A percentile compares a stretch with the other conserved stretches of the same genome.
Conservation (phyloP, 1,284 basidiomycete genomes). For the Cryptococcus hybrid region DNA sequence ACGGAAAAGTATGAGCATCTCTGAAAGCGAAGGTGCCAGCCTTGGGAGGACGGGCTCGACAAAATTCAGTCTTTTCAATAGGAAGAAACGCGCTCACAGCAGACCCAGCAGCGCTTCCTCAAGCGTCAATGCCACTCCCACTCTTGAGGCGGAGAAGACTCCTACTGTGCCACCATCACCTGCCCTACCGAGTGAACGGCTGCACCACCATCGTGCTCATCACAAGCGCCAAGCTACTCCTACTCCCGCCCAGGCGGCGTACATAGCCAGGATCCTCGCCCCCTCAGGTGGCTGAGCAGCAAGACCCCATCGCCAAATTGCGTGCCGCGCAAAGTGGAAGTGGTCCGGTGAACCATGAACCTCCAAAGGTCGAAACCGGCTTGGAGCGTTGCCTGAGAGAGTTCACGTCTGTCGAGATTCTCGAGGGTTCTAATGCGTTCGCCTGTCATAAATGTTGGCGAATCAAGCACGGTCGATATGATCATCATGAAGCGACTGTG, state of each 20-base stretch:
- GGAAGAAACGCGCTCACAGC: slow-evolving; percentile 25
- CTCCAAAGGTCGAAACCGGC: slow-evolving; percentile 35
- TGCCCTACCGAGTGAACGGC: too few species aligned
- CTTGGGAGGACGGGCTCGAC: slow-evolving; percentile 18
- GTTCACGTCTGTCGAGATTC: slow-evolving; percentile 85
- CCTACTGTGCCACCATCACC: slow-evolving; percentile 1
- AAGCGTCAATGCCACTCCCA: not conserved
- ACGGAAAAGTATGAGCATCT: slow-evolving; percentile 14
- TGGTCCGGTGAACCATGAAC: not conserved
- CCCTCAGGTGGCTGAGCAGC: slow-evolving; percentile 5
- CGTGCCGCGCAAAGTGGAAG: slow-evolving; percentile 33
- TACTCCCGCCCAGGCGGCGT: slow-evolving; percentile 48
- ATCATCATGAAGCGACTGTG: slow-evolving; percentile 19
- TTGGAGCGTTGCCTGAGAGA: slow-evolving; percentile 65
- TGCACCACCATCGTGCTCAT: not conserved
- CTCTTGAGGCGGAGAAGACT: not conserved
- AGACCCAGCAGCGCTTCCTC: slow-evolving; percentile 15
- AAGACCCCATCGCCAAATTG: slow-evolving; percentile 42
- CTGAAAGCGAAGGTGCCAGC: slow-evolving; percentile 10
- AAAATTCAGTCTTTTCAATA: slow-evolving; percentile 31
- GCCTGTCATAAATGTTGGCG: slow-evolving; percentile 93
- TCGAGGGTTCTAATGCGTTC: slow-evolving; percentile 92
- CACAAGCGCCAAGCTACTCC: slow-evolving; percentile 25
- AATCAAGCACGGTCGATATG: slow-evolving; percentile 45
- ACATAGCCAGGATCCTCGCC: slow-evolving; percentile 47